Conservation (phyloP, 2,329 filamentous ascomycete species). For the Microcyclospora tardicrescens region DNA sequence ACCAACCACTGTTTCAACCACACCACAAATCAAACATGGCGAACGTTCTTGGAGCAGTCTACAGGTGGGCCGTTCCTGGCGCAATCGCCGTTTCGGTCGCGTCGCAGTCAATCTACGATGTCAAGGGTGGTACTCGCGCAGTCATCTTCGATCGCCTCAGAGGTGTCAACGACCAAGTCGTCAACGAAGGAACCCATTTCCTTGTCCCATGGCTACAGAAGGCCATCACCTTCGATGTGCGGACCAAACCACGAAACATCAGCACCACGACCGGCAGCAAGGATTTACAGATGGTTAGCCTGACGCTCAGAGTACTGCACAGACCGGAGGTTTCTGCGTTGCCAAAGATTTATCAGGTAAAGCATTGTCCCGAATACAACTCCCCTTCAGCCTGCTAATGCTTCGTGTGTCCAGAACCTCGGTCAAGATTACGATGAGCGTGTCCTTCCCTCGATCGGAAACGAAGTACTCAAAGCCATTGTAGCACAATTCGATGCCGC, state of each 20-base stretch:
- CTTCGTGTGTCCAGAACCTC: constrained; percentile 53
- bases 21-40: constrained; percentile 15
- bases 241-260: constrained; percentile 94
- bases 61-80: constrained; percentile 59
- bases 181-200: constrained; percentile 96
- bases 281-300: constrained; percentile 98
- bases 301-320: constrained; percentile 91
- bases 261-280: constrained; percentile 95
- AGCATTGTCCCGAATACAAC: constrained; percentile 10
- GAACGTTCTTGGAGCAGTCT: constrained; percentile 47
- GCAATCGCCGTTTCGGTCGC: constrained; percentile 54
- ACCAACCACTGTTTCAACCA: neutral
- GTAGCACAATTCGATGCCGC: constrained; percentile 42
- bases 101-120: constrained; percentile 85
- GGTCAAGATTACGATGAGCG: constrained; percentile 88
- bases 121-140: constrained; percentile 83
- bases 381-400: neutral
- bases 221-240: constrained; percentile 90
- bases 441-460: constrained; percentile 41
- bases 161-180: constrained; percentile 83
- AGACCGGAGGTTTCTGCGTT: constrained; percentile 83
- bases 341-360: constrained; percentile 96
- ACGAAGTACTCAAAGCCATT: constrained; percentile 43
- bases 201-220: constrained; percentile 90
- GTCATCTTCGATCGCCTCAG: constrained; percentile 94